Conservation (phyloP, 1,284 basidiomycete genomes). For the Sanghuangporus baumii region DNA sequence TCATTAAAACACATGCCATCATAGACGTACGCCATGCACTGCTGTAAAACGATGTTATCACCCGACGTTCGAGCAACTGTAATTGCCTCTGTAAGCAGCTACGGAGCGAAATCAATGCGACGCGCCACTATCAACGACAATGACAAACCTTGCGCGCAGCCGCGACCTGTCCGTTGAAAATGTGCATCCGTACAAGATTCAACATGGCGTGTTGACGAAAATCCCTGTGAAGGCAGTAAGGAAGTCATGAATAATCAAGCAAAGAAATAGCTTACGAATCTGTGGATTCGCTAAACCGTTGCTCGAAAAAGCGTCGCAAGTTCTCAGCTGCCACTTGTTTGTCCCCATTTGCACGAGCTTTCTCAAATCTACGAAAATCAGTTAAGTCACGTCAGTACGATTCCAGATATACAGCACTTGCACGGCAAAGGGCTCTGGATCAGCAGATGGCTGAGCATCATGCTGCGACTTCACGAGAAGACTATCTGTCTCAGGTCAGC, state of each 20-base stretch:
- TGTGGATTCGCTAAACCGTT: conserved; percentile 77
- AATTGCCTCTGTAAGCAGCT: conserved; percentile 73
- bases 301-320: conserved; percentile 72
- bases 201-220: conserved; percentile 72
- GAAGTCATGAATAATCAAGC: background rate
- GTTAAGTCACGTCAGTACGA: background rate
- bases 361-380: conserved; percentile 51
- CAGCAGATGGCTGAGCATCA: conserved; percentile 62
- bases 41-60: conserved; percentile 66
- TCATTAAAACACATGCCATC: background rate
- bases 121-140: background rate
- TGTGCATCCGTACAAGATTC: conserved; percentile 74
- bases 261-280: conserved; percentile 26
- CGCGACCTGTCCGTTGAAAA: conserved; percentile 55
- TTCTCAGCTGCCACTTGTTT: conserved; percentile 62
- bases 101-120: background rate
- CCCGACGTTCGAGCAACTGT: conserved; percentile 63
- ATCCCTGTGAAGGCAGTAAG: conserved; percentile 39
- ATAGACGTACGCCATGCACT: conserved; percentile 61
- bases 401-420: conserved; percentile 30
- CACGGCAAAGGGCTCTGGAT: conserved; percentile 54
- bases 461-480: conserved; percentile 59
- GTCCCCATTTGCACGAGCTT: conserved; percentile 55
- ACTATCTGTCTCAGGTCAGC: conserved; percentile 31
- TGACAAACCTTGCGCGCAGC: conserved; percentile 58